Base-by-base conservation (phyloP, 106 monocot species). In the Dactylorhiza incarnata region DNA sequence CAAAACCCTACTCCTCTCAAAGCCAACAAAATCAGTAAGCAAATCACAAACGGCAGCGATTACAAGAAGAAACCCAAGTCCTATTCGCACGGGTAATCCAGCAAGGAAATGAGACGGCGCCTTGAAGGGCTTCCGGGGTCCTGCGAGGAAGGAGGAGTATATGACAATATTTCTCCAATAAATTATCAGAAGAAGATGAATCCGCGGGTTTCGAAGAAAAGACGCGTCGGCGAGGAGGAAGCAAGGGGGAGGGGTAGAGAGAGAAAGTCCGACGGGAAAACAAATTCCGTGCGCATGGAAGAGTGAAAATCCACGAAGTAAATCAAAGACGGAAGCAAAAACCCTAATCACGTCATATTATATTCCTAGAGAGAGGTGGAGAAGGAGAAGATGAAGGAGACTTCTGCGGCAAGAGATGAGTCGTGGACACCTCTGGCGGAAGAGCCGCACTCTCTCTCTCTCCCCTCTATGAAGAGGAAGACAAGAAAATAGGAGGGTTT, bases 351-450 rank as follows among this genome's bases (percentile, higher is more conserved):
- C 47, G 48, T 22, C 49, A 37, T 72, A 13, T 45, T 49, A 49
- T 49, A 72, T 49, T 72, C 72, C 4, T 72, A 11, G 14, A 46
- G 45, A 24, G 29, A 69, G 17, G 44, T 5, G 7, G 8, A 49
- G 72, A 44, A 23, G 22, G 49, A 24, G 66, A 67, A 29, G 66
- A 67, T 9, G 66, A 67, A 67, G 66, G n/a, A 67, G 14, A 9
- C 72, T 72, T 72, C 48, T 72, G 72, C 49, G 72, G 49, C 48
- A 72, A 72, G 72, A 20, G 47, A 49, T 8, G 72, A 10, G 47
- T 10, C 43, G 48, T 46, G 17, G 43, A n/a, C 49, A 49, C 49
- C 72, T 16, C 12, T 23, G 72, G 48, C 48, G 23, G 20, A 72
- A 49, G 49, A 12, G 47, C 11, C 66, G 26, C 59, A 7, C 69